Evolutionary conservation across 345 rosid genomes (phyloP).

Genomic region (Isatis tinctoria): DNA sequence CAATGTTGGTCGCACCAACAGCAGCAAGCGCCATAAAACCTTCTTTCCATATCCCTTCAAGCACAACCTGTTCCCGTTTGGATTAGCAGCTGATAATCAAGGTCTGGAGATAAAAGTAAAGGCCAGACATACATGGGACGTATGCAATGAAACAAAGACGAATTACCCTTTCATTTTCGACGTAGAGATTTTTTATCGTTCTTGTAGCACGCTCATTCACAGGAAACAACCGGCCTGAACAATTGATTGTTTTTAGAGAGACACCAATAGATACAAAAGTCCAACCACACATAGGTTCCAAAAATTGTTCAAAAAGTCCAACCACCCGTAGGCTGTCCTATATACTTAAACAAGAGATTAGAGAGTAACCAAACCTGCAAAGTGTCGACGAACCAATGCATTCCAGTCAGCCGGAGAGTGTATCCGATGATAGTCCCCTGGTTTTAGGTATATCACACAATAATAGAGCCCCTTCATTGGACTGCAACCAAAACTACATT

Average conservation of each 20-base stretch:
- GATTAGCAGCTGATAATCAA: conserved; percentile 9
- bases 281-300: not conserved
- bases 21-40: conserved; percentile 94
- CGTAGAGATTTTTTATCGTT: conserved; percentile 82
- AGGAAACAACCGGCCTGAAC: conserved; percentile 68
- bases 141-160: not conserved
- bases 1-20: conserved; percentile 91
- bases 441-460: conserved; percentile 89
- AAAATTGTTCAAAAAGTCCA: not conserved
- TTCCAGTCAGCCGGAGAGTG: conserved; percentile 96
- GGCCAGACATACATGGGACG: not conserved
- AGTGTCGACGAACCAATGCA: conserved; percentile 76
- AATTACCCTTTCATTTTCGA: conserved; percentile 95
- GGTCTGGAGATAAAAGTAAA: not conserved
- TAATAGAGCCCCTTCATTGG: conserved; percentile 85
- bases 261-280: not conserved
- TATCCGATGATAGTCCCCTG: conserved; percentile 90
- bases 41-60: conserved; percentile 86
- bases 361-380: conserved; percentile 58
- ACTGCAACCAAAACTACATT: conserved; percentile 39
- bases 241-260: not conserved
- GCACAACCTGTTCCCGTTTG: conserved; percentile 64
- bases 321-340: not conserved
- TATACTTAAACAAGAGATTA: not conserved
- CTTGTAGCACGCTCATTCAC: conserved; percentile 84